These are phyloP conservation scores for Penicillium alfredii DNA, from an alignment of 495 filamentous ascomycete genomes.

Conservation along the genomic window DNA sequence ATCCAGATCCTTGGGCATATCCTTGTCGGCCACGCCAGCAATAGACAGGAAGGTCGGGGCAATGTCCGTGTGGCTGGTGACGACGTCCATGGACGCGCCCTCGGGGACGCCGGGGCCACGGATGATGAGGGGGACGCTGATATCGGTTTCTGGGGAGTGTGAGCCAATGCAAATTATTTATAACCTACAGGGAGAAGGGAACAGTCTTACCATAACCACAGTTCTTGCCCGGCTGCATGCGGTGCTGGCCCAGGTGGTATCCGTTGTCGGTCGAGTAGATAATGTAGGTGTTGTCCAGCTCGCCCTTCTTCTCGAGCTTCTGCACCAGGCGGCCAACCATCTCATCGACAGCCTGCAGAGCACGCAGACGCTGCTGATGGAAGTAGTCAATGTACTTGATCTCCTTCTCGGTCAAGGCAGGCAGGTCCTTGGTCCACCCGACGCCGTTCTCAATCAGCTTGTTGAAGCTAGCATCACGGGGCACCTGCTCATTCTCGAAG, in stretches of 20 bases:
- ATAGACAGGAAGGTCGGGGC: constrained; percentile 56
- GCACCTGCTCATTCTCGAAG: constrained; percentile 24
- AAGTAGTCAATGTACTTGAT: constrained; percentile 61
- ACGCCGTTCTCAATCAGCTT: constrained; percentile 43
- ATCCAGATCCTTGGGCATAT: constrained; percentile 43
- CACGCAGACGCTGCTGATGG: constrained; percentile 52
- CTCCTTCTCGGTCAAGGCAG: constrained; percentile 41
- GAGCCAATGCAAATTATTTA: background rate
- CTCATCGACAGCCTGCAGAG: constrained; percentile 63
- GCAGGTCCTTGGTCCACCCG: constrained; percentile 51
- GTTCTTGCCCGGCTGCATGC: constrained; percentile 61
- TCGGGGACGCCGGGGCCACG: constrained; percentile 52
- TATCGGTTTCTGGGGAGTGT: constrained; percentile 66
- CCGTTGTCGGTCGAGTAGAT: constrained; percentile 66
- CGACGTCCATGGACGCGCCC: constrained; percentile 39
- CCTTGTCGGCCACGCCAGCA: constrained; percentile 18
- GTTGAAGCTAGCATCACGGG: constrained; percentile 29
- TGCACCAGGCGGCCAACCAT: constrained; percentile 51
- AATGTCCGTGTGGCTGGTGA: constrained; percentile 62
- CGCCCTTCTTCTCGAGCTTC: constrained; percentile 41
- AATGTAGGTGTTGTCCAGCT: constrained; percentile 61
- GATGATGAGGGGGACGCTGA: constrained; percentile 57
- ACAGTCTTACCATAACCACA: constrained; percentile 60
- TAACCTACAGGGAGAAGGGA: constrained; percentile 26
- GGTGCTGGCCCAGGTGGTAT: constrained; percentile 63